These are phyloP conservation scores for Filobasidium floriforme DNA, from an alignment of 768 basidiomycete species.

Conservation along the genomic window DNA sequence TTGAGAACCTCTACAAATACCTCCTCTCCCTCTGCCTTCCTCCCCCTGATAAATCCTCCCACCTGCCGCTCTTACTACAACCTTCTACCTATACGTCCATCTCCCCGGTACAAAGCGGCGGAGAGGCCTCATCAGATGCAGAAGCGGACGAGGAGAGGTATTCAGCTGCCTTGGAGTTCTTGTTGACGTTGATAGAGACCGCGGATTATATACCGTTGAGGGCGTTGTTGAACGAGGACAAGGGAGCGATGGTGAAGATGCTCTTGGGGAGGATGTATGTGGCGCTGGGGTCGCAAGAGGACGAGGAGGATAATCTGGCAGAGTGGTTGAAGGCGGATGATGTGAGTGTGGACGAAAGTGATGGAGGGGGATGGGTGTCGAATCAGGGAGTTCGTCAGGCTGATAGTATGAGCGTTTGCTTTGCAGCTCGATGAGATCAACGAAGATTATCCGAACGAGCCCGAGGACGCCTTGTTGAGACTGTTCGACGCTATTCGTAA, in stretches of 20 bases:
- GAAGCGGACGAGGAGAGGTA: conserved; percentile 6
- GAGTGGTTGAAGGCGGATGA: conserved; percentile 14
- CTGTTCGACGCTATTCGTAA: conserved; percentile 10
- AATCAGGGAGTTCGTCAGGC: background rate
- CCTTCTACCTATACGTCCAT: conserved; percentile 6
- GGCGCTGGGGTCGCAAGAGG: background rate
- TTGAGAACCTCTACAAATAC: conserved; percentile 8
- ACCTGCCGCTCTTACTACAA: conserved; percentile 11
- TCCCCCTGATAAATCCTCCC: background rate
- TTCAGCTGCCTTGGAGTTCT: conserved; percentile 6
- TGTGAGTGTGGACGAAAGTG: conserved; percentile 4
- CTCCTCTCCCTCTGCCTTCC: conserved; percentile 14
- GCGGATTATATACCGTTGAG: background rate
- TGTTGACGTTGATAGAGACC: conserved; percentile 13
- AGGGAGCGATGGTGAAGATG: conserved; percentile 5
- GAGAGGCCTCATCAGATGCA: background rate
- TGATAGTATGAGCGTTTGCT: background rate
- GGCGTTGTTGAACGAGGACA: background rate
- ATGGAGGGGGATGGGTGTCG: background rate
- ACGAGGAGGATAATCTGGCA: conserved; percentile 1
- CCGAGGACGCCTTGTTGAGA: conserved; percentile 8
- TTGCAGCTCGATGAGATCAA: conserved; percentile 10
- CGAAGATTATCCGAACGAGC: conserved; percentile 11
- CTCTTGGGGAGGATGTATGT: conserved; percentile 10
- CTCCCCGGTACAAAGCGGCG: too few species aligned